Evolutionary conservation across 2,329 filamentous ascomycete genomes (phyloP), one percentile per base, ranked within the genome.

Genomic region (Diaporthe sp.): DNA sequence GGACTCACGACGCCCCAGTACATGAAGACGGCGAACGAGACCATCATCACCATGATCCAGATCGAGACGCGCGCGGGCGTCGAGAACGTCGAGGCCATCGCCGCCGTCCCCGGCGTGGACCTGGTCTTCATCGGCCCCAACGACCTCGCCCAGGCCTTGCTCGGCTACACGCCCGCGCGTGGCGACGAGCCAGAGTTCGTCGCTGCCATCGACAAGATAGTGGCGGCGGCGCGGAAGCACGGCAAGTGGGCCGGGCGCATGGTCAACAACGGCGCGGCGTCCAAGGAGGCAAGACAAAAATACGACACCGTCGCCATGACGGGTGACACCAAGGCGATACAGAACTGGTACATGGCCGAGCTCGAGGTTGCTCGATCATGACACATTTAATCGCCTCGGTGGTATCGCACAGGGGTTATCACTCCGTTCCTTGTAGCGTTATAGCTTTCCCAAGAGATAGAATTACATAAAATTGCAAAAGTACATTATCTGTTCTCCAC

Each of bases 221-320:
- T 86, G 4, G 78, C 81, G 32, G 85, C 87, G 12, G 87, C 84
- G 0, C 78, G 82, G 53, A 86, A 83, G 77, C 81, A 88, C 76
- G 87, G 87, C 4, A 90, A 89, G 79, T 88, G 86, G 87, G 83
- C 84, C 5, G 87, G 82, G 0, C 83, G 86, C 2, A 83, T 89
- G 82, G 83, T 85, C 1, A 87, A 87, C 73, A 82, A 88, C 77
- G 84, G 85, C 61, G 78, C 79, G 3, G 75, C 78, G 66, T 82
- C 83, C 6, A 87, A 87, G 81, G 81, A 85, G 75, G 81, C 78
- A 9, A 78, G 79, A 59, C 72, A 79, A 39, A 78, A 61, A 19
- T 88, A 83, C 78, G 86, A 88, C 74, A 86, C 82, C 0, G 84
- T 86, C 6, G 84, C 86, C 7, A 84, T 88, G 22, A 86, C 82